Conservation (phyloP, 2,329 filamentous ascomycete genomes). For the Trichoderma atroviride region DNA sequence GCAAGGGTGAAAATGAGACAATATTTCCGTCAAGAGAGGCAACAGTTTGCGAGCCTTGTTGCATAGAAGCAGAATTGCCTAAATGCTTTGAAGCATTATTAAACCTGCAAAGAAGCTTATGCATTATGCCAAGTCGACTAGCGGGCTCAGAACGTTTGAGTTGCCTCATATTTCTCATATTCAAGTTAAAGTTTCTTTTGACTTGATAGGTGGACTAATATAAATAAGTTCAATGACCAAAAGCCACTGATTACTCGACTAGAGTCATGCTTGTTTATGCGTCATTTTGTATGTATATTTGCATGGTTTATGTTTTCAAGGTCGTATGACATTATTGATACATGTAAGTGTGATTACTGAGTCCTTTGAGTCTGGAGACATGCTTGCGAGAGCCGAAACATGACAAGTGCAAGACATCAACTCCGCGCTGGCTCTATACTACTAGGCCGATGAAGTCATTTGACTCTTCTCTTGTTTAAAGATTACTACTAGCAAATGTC, state of each 20-base stretch:
- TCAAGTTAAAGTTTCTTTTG: background rate
- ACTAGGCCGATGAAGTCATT: background rate
- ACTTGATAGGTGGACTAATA: background rate
- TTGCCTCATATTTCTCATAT: background rate
- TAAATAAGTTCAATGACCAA: background rate
- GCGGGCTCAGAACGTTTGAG: background rate
- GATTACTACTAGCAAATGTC: background rate
- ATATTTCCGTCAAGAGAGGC: background rate
- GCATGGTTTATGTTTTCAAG: background rate
- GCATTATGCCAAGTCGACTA: background rate
- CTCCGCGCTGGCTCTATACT: background rate
- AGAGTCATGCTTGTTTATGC: background rate
- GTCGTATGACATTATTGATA: background rate
- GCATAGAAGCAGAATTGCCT: background rate
- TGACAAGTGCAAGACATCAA: background rate
- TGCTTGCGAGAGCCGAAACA: background rate
- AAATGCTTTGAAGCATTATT: background rate
- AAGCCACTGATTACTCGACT: background rate
- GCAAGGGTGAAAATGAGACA: background rate
- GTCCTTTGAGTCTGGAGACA: background rate
- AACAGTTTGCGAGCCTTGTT: background rate
- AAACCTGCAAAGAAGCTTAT: background rate
- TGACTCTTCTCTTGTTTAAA: background rate
- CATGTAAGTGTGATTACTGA: background rate
- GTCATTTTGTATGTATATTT: background rate